Evolutionary conservation across 1,284 basidiomycete genomes (phyloP), one percentile per base, ranked within the genome.

Genomic region (Leccinum subfulvum): DNA sequence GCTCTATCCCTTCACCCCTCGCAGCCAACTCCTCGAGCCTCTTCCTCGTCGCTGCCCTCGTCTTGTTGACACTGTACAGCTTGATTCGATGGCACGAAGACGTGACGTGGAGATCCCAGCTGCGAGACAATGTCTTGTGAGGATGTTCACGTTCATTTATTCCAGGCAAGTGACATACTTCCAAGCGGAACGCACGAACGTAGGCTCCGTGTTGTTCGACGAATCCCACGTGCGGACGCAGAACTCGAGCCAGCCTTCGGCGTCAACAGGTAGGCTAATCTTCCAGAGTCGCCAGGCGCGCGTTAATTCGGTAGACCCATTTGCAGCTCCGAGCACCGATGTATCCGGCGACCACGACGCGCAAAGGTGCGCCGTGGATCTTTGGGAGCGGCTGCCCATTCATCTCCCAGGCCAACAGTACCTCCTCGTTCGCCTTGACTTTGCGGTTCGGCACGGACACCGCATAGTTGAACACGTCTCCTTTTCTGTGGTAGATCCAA

Each of bases 291-390:
- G 71, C 82, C 82, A 85, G 0, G 83, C 82, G 59, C 2, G 81
- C 82, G 64, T 84, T 84, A 71, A 85, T 82, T 61, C 76, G 76
- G 64, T 84, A 82, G 14, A 86, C 74, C 84, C 84, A 86, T 66
- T 86, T 87, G 67, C 79, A 77, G 62, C 80, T 83, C 84, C 84
- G 56, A 77, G 63, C 80, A 83, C 85, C 84, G 52, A 86, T 86
- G 67, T 84, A 81, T n/a, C 84, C 84, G 0, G 83, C 76, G 5
- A 85, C 80, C 57, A 86, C 81, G 16, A 82, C 68, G 13, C 84
- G 80, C 26, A 86, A 74, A 0, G 85, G 85, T 23, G 72, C 79
- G n/a, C 85, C 84, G 60, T 86, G 85, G 10, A 81, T 81, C 68
- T 81, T 81, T 8, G 82, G 81, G 18, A 87, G 76, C 1, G 80